Base-by-base conservation (phyloP, 1,284 basidiomycete genomes). In the Coriolopsis trogii region DNA sequence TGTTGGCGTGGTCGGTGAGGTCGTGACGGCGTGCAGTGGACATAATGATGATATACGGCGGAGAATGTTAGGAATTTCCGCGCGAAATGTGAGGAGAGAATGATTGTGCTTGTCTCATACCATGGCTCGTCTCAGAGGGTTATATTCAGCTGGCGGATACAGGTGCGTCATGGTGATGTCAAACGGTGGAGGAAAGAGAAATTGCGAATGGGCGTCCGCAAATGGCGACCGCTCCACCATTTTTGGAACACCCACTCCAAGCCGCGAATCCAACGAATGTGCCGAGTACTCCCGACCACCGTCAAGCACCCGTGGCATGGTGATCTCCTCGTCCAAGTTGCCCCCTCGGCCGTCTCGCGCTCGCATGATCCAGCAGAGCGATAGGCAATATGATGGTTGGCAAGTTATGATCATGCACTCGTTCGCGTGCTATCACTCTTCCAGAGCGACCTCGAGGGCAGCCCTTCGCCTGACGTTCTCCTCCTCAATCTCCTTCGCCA, bases 401-500 rank as follows among this genome's bases (percentile, higher is more conserved):
- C 15, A 41, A 15, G 24, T 26, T 8, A 34, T 5, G 6, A n/a
- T 34, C 33, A 34, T 6, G 13, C 13, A 34, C 33, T 34, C n/a
- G n/a, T n/a, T n/a, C n/a, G n/a, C n/a, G n/a, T n/a, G 15, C 37
- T 12, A 3, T 24, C 37, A 20, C 25, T 28, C 18, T 29, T 16
- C 21, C 13, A 16, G 15, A 37, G 10, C 16, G 25, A 16, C 47
- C 2, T 28, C 34, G 18, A 18, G 4, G 4, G 1, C 16, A 6
- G 42, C 37, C 24, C 57, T 48, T 15, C 63, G 51, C n/a, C 62
- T 56, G 30, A 15, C 42, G 30, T 66, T 65, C 53, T 65, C 64
- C 39, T 61, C 58, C 40, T 66, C 63, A 30, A 85, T 66, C 39
- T 67, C 61, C 6, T 66, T 58, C 20, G 69, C 65, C 57, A 74